Evolutionary conservation across 2,329 filamentous ascomycete species (phyloP), one percentile per base, ranked within the genome.

Genomic region (Botrytis squamosa): DNA sequence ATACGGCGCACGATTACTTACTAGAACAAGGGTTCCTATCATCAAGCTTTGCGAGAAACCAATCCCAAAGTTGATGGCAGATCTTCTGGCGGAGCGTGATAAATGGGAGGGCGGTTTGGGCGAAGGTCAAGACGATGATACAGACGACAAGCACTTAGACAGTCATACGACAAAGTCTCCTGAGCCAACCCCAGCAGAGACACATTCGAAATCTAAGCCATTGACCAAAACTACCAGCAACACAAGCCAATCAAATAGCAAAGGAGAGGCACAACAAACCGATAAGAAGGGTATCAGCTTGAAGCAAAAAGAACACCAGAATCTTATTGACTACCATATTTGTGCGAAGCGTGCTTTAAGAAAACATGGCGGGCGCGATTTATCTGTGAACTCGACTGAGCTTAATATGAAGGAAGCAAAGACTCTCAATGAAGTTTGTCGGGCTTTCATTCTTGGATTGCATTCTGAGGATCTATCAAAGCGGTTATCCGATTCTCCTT

Each of bases 41-140:
- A 91, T 97, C 81, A 96, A 97, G 80, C 86, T 97, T 25, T 97
- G 94, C 79, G 87, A 95, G 80, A 87, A 84, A 60, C 94, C 94
- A 3, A 86, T 88, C 0, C 82, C 86, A 2, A 85, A 87, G 73
- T 85, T 97, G 1, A 87, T 87, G 22, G 80, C 84, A 16, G 89
- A 88, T 73, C 85, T 97, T 8, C 79, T 88, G 7, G 86, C 89
- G 49, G 91, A 92, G 78, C 88, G 92, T 10, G 82, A 85, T 62
- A 93, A 90, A 79, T 95, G 93, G 92, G 92, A 95, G 76, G 86
- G 83, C 63, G 89, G 85, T 63, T 84, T 83, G 68, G 75, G 77
- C 22, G 73, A 76, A 16, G 59, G 49, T 42, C 66, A 76, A 38
- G 36, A 74, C 49, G 82, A 81, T 12, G 76, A 77, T n/a, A 71